Evolutionary conservation across 345 rosid genomes (phyloP).

Genomic region (Schrenkiella parvula): DNA sequence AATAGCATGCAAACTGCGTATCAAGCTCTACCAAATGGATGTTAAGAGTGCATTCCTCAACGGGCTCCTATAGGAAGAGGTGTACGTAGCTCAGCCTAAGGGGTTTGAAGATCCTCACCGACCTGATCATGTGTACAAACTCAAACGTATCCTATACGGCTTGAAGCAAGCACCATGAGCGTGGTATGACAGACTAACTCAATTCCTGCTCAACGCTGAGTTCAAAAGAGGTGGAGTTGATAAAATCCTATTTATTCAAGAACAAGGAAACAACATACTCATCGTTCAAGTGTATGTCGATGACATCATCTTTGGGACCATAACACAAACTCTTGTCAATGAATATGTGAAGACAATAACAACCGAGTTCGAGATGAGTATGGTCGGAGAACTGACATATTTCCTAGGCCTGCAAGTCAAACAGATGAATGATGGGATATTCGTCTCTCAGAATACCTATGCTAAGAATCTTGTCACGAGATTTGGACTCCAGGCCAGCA

Average conservation of each 20-base stretch:
- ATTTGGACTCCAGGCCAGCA: neutral
- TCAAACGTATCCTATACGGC: neutral
- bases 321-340: fast-evolving
- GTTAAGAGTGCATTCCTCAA: no score
- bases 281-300: neutral
- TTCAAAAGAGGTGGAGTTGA: neutral
- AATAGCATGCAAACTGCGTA: no score
- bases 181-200: neutral
- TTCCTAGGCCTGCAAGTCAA: neutral
- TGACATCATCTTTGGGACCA: neutral
- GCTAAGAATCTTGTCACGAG: neutral
- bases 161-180: neutral
- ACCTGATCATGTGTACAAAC: no score
- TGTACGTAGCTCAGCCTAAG: no score
- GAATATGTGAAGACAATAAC: neutral
- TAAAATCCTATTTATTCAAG: neutral
- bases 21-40: no score
- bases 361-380: neutral
- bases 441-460: neutral
- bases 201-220: fast-evolving
- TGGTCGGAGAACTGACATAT: neutral
- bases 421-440: neutral
- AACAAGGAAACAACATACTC: neutral
- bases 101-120: no score
- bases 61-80: no score